phyloP scores from a whole-genome alignment of 1,284 basidiomycete species.

The Clitocybe nebularis region DNA sequence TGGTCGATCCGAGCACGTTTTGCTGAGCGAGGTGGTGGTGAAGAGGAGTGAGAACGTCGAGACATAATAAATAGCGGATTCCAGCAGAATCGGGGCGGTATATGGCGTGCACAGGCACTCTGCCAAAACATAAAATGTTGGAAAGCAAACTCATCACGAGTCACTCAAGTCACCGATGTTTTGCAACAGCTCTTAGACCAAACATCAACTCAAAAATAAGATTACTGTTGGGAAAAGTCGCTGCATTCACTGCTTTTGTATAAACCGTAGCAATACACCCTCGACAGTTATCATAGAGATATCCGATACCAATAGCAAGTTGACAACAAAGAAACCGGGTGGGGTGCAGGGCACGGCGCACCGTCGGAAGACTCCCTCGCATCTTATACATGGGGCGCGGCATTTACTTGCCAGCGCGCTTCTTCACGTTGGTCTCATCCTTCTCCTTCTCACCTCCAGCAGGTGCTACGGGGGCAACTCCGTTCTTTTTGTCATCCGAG shows the following conservation, averaged over 20 bases:
- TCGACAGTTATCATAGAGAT: conserved; percentile 15
- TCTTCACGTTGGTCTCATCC: conserved; percentile 50
- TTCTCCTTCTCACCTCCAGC: conserved; percentile 68
- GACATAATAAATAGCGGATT: conserved; percentile 35
- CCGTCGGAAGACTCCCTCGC: conserved; percentile 15
- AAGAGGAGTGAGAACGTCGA: conserved; percentile 43
- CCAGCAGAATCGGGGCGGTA: neutral
- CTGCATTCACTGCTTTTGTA: conserved; percentile 10
- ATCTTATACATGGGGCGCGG: conserved; percentile 6
- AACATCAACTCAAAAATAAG: neutral
- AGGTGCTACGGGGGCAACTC: conserved; percentile 60
- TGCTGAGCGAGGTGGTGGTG: conserved; percentile 41
- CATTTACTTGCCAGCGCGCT: conserved; percentile 31
- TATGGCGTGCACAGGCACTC: neutral
- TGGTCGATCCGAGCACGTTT: conserved; percentile 57
- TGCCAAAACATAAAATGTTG: conserved; percentile 1
- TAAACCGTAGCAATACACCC: conserved; percentile 15
- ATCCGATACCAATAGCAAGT: conserved; percentile 14
- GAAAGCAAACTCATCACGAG: too few relatives aligned
- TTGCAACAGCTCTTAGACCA: neutral
- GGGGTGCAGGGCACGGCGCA: conserved; percentile 9
- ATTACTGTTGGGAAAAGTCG: too few relatives aligned
- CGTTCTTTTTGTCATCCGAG: conserved; percentile 63
- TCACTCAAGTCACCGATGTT: too few relatives aligned
- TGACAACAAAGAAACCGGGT: conserved; percentile 14